phyloP scores from a whole-genome alignment of 768 basidiomycete species.

The Phlebiopsis flavidoalba region DNA sequence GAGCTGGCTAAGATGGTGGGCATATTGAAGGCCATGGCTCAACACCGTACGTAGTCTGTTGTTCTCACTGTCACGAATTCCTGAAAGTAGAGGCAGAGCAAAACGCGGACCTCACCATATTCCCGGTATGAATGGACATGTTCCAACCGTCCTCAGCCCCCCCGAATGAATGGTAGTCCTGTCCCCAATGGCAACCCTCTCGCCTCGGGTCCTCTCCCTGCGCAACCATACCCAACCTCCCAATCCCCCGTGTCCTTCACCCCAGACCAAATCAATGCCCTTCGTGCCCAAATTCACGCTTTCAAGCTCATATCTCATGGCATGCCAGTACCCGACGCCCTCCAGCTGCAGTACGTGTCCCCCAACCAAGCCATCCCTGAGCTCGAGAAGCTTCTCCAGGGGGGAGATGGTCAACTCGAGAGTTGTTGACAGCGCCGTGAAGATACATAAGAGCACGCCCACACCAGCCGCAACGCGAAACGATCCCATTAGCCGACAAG shows the following conservation, averaged over 20 bases:
- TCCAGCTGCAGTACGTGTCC: constrained; percentile 69
- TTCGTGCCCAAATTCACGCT: constrained; percentile 81
- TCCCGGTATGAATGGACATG: constrained; percentile 17
- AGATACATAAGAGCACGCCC: constrained; percentile 52
- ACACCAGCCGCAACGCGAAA: constrained; percentile 1
- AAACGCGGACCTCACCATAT: not conserved
- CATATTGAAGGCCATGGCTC: constrained; percentile 25
- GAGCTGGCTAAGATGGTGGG: constrained; percentile 39
- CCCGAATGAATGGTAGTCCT: constrained; percentile 22
- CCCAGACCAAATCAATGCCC: constrained; percentile 62
- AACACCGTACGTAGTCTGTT: not conserved
- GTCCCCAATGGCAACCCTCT: constrained; percentile 36
- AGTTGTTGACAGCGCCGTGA: constrained; percentile 72
- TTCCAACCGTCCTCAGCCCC: constrained; percentile 16
- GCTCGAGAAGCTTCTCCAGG: constrained; percentile 60
- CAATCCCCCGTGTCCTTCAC: constrained; percentile 78
- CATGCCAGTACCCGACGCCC: constrained; percentile 58
- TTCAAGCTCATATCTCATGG: constrained; percentile 69
- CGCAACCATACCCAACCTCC: constrained; percentile 49
- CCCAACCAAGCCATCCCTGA: constrained; percentile 56
- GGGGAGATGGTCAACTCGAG: constrained; percentile 54
- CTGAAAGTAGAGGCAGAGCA: not conserved
- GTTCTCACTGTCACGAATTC: no score
- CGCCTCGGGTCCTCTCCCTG: constrained; percentile 44
- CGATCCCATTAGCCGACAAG: not conserved